Evolutionary conservation across 2,329 filamentous ascomycete genomes (phyloP), one percentile per base, ranked within the genome.

Genomic region (Diaporthe ampelina): DNA sequence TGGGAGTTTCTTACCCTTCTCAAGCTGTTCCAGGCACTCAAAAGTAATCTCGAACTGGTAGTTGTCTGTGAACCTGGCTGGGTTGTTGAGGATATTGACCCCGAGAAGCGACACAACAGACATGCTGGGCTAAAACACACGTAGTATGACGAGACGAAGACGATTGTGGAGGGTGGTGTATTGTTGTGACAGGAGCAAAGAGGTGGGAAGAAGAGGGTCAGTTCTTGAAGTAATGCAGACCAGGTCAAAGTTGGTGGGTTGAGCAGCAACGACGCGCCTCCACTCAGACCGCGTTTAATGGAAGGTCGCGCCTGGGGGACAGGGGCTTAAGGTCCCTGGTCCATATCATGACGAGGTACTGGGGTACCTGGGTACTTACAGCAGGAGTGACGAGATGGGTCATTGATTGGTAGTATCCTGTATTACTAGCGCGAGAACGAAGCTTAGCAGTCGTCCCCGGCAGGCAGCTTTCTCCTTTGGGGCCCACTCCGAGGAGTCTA

Each of bases 11-110:
- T 43, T 84, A 95, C 95, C 95, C 86, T 98, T 98, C 83, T 97
- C 94, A 52, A 99, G 90, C 79, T 93, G 91, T 87, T 99, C 97
- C 32, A 98, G 91, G 81, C 97, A 98, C 85, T 99, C 97, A 77
- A 99, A 99, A 24, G 97, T 99, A 83, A 99, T 98, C 86, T 99
- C 96, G 79, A 99, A 98, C 84, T 97, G 92, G 84, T 99, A 99
- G 72, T 95, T 92, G 83, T 96, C 94, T 80, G 92, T 93, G 86
- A 99, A 98, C 79, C 94, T 92, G 81, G 97, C 95, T 81, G 97
- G 97, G 87, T 99, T 99, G 91, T 99, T 98, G 83, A 95, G 89
- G 79, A 99, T 94, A 85, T 97, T 94, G 81, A 99, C 97, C 82
- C 96, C 96, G 78, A 99, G 91, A 75, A 99, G 92, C 79, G 95